A percentile compares a stretch with the other conserved stretches of the same genome.
Conservation (phyloP, 768 basidiomycete genomes). For the Candolleomyces efflorescens region DNA sequence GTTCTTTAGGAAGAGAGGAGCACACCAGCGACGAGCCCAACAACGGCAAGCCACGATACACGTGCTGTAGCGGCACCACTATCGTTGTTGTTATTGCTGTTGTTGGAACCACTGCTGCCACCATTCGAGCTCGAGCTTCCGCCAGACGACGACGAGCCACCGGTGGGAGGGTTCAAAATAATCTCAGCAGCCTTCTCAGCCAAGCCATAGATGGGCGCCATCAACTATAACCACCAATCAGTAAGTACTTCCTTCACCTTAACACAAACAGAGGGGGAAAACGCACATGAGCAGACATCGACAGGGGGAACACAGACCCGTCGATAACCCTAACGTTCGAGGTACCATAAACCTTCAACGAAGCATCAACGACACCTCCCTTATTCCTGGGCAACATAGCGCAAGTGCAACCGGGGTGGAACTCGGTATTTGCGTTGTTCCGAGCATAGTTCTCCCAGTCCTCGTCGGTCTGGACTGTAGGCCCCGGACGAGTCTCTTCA, state of each 20-base stretch:
- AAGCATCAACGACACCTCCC: slow-evolving; percentile 30
- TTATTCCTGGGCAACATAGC: slow-evolving; percentile 26
- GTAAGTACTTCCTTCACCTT: no score
- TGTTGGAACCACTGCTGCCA: background rate
- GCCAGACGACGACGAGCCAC: slow-evolving; percentile 1
- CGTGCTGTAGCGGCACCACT: background rate
- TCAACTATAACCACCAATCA: slow-evolving; percentile 9
- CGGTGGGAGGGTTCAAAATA: slow-evolving; percentile 14
- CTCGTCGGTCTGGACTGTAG: slow-evolving; percentile 45
- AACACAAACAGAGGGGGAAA: background rate
- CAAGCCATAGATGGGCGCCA: slow-evolving; percentile 23
- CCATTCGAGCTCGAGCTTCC: background rate
- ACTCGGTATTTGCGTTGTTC: slow-evolving; percentile 44
- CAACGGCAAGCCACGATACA: background rate
- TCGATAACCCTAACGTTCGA: slow-evolving; percentile 56
- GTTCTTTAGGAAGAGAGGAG: background rate
- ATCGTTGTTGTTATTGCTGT: background rate
- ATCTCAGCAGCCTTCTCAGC: slow-evolving; percentile 22
- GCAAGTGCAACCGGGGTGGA: slow-evolving; percentile 43
- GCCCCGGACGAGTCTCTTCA: slow-evolving; percentile 19
- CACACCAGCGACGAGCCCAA: background rate
- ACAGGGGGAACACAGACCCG: slow-evolving; percentile 52
- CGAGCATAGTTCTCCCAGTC: slow-evolving; percentile 52
- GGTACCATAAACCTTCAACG: slow-evolving; percentile 28
- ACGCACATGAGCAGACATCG: slow-evolving; percentile 26